A percentile compares a stretch with the other conserved stretches of the same genome.
Conservation (phyloP, 2,329 filamentous ascomycete genomes). For the Truncatella angustata region DNA sequence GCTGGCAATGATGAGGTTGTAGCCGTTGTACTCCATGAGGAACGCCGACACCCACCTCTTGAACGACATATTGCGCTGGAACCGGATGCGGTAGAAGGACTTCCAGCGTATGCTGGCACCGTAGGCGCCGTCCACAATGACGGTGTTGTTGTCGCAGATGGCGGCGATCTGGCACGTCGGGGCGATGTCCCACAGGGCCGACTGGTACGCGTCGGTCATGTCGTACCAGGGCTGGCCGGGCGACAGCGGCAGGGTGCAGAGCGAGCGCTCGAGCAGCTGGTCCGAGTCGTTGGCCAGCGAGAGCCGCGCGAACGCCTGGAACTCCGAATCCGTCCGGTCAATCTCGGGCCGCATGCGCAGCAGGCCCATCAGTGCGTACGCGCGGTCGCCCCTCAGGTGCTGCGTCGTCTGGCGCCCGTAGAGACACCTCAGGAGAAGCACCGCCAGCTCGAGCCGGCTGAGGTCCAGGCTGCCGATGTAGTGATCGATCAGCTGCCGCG, state of each 20-base stretch:
- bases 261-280: constrained; percentile 36
- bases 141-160: constrained; percentile 35
- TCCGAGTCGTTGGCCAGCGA: constrained; percentile 31
- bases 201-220: constrained; percentile 36
- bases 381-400: constrained; percentile 28
- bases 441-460: constrained; percentile 31
- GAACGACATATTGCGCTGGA: not conserved
- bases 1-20: not conserved
- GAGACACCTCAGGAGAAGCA: constrained; percentile 29
- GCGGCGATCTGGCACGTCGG: constrained; percentile 38
- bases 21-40: not conserved
- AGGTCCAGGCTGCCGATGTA: constrained; percentile 30
- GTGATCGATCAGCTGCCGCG: constrained; percentile 33
- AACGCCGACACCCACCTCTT: not conserved
- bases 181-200: constrained; percentile 42
- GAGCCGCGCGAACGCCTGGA: constrained; percentile 35
- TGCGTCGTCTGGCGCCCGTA: too few relatives aligned
- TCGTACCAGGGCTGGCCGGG: constrained; percentile 35
- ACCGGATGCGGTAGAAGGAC: not conserved
- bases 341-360: constrained; percentile 30
- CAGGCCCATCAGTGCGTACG: constrained; percentile 36
- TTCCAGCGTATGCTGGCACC: constrained; percentile 42
- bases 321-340: constrained; percentile 30
- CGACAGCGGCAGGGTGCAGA: constrained; percentile 35
- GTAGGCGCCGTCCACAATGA: constrained; percentile 30